Evolutionary conservation across 1,284 basidiomycete species (phyloP).

Genomic region (Anthracocystis walkeri): DNA sequence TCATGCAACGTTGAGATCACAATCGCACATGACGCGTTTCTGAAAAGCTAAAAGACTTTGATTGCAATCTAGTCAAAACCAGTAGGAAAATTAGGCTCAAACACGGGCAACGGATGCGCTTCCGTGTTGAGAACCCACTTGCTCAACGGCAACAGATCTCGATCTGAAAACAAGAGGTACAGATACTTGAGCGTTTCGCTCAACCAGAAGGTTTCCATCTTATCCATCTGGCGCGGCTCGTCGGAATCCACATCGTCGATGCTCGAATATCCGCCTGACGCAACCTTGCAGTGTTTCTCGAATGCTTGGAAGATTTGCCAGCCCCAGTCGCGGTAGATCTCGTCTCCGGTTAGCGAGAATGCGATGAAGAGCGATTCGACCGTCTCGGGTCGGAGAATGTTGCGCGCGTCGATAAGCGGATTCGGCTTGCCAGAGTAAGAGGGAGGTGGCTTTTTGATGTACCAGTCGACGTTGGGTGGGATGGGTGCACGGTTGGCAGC

Average conservation of each 20-base stretch:
- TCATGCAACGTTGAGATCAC: no score
- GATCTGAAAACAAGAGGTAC: conserved; percentile 86
- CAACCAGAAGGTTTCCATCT: conserved; percentile 86
- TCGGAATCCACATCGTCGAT: conserved; percentile 78
- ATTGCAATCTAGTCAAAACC: conserved; percentile 21
- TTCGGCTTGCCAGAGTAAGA: conserved; percentile 30
- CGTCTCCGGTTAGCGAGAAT: conserved; percentile 83
- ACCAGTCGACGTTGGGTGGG: conserved; percentile 59
- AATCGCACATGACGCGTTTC: no score
- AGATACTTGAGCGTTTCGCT: conserved; percentile 94
- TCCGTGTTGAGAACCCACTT: conserved; percentile 86
- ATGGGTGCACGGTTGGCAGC: conserved; percentile 25
- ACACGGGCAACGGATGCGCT: conserved; percentile 67
- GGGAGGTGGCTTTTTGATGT: conserved; percentile 60
- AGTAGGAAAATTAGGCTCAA: conserved; percentile 56
- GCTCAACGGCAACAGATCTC: conserved; percentile 76
- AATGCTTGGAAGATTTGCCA: conserved; percentile 94
- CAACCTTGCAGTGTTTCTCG: conserved; percentile 81
- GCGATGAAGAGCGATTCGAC: conserved; percentile 93
- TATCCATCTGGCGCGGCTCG: conserved; percentile 79
- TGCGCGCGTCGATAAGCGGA: conserved; percentile 83
- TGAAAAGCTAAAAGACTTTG: neutral
- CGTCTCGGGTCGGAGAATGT: conserved; percentile 90
- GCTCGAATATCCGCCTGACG: conserved; percentile 83
- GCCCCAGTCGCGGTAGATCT: conserved; percentile 83